Conservation (phyloP, 2,329 filamentous ascomycete genomes). For the Sporothrix dimorphospora region DNA sequence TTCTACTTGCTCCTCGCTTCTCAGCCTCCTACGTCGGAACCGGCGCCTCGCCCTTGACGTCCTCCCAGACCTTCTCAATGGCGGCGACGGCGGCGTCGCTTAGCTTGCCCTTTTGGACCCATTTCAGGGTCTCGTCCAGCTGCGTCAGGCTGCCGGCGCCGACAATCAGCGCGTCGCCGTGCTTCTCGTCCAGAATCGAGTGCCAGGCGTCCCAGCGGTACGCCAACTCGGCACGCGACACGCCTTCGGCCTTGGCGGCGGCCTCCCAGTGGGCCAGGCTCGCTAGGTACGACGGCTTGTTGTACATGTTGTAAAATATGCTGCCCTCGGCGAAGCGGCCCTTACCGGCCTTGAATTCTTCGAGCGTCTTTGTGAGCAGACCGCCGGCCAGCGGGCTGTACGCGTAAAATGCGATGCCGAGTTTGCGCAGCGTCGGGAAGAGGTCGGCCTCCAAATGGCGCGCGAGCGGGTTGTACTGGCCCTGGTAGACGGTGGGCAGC, state of each 20-base stretch:
- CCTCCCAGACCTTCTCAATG: constrained; percentile 55
- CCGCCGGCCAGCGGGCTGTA: constrained; percentile 33
- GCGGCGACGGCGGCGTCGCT: constrained; percentile 40
- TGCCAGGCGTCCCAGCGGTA: constrained; percentile 47
- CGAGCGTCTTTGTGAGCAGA: constrained; percentile 29
- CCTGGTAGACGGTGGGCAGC: constrained; percentile 51
- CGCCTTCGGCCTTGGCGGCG: constrained; percentile 24
- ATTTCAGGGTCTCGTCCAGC: constrained; percentile 41
- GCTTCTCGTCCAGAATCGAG: constrained; percentile 38
- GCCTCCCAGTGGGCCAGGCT: constrained; percentile 21
- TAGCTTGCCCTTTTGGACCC: constrained; percentile 46
- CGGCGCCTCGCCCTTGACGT: constrained; percentile 60
- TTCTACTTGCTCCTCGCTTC: not conserved
- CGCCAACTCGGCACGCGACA: constrained; percentile 35
- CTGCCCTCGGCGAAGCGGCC: constrained; percentile 24
- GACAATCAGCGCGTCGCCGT: constrained; percentile 45
- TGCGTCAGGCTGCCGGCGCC: constrained; percentile 43
- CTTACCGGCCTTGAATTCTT: constrained; percentile 18
- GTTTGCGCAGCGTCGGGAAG: constrained; percentile 49
- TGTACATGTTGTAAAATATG: constrained; percentile 20
- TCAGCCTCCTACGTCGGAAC: not conserved
- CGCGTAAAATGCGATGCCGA: constrained; percentile 42
- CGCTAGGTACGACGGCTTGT: constrained; percentile 24
- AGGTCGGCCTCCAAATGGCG: constrained; percentile 46
- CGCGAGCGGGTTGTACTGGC: constrained; percentile 45